Conservation (phyloP, 202 grass and related monocot genomes). For the Panicum virgatum region DNA sequence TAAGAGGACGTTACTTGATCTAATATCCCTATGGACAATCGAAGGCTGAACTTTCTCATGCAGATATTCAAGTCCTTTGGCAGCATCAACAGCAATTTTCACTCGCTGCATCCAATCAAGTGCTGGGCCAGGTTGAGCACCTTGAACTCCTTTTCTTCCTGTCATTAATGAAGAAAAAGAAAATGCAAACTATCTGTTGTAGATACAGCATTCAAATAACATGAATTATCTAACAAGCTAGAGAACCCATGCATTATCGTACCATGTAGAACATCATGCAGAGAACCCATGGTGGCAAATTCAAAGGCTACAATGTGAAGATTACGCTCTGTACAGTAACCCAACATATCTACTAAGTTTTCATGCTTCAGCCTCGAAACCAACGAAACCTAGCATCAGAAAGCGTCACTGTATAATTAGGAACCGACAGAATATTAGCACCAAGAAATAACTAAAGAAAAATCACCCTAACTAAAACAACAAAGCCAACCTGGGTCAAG, state of each 20-base stretch:
- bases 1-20: constrained; percentile 81
- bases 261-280: constrained; percentile 93
- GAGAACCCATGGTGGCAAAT: constrained; percentile 84
- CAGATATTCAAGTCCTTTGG: constrained; percentile 86
- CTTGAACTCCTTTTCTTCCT: constrained; percentile 90
- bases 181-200: background rate
- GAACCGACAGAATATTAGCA: background rate
- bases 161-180: background rate
- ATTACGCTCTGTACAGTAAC: constrained; percentile 81
- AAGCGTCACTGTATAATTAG: constrained; percentile 21
- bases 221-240: background rate
- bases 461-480: constrained; percentile 16
- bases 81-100: constrained; percentile 74
- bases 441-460: constrained; percentile 7
- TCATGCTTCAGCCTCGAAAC: constrained; percentile 83
- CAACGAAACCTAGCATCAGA: constrained; percentile 60
- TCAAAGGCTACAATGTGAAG: constrained; percentile 73
- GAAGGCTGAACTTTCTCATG: constrained; percentile 81
- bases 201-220: background rate
- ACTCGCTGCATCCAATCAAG: constrained; percentile 88
- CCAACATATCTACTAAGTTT: constrained; percentile 73
- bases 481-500: constrained; percentile 59
- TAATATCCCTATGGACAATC: constrained; percentile 79
- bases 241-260: constrained; percentile 19
- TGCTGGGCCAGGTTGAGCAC: constrained; percentile 76